Base-by-base conservation (phyloP, 495 filamentous ascomycete species). In the Astrocystis sublimbata region DNA sequence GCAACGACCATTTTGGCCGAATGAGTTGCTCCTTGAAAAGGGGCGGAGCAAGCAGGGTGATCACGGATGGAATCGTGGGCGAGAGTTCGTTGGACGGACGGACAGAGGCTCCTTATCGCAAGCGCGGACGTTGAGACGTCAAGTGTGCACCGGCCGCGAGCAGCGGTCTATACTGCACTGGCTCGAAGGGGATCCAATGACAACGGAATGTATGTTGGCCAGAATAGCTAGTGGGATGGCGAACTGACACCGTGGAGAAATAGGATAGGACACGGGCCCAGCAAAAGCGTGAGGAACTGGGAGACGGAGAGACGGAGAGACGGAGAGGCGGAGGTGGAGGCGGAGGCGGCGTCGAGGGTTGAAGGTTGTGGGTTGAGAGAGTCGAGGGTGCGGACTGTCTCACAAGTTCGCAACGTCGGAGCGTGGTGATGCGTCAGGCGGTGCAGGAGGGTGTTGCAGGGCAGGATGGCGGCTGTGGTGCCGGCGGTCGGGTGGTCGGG, bases 1-100 rank as follows among this genome's bases (percentile, higher is more conserved):
- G 88, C 89, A 71, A 92, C 87, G 67, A 90, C 89, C 89, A 92
- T 92, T 66, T 77, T 89, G 74, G 63, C 64, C 62, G 61, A 65
- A 68, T 68, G 50, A 64, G 41, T 52, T 60, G 70, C 66, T 71
- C 67, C 65, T 35, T 26, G 30, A 60, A 61, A 57, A 50, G 24
- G 65, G 64, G n/a, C n/a, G n/a, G 68, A 73, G 66, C 58, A 63
- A 50, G 61, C 38, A 31, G 56, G 41, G 53, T 43, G 51, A 57
- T 60, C 58, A 61, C 55, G 50, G 65, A 63, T 68, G 63, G 61
- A 47, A 58, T 62, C 61, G 63, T 59, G 43, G 40, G 46, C 12
- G 15, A 36, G 36, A 58, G 52, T 36, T 47, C 36, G 45, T 33
- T 38, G 38, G 40, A 13, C 31, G 51, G 51, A 42, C 13, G 38